phyloP scores from a whole-genome alignment of 2,329 filamentous ascomycete species.

The Aspergillus proliferans region DNA sequence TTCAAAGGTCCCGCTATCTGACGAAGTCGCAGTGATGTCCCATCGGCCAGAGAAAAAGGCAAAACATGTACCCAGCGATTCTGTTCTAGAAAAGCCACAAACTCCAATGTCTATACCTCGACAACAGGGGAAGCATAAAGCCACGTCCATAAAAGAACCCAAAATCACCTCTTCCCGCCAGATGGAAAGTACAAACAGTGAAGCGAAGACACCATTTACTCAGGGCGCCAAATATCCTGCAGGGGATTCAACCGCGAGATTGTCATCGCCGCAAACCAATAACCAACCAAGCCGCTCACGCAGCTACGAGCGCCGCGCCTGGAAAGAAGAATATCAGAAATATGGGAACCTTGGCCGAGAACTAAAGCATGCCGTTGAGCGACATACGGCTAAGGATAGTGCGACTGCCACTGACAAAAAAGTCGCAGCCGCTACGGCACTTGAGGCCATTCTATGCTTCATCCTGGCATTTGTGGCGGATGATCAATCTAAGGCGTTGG shows the following conservation, averaged over 20 bases:
- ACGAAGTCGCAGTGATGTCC: background rate
- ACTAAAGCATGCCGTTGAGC: constrained; percentile 41
- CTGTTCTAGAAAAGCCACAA: constrained; percentile 29
- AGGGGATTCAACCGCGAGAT: constrained; percentile 20
- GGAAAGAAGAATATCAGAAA: constrained; percentile 39
- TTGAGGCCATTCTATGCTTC: constrained; percentile 44
- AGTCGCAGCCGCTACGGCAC: constrained; percentile 32
- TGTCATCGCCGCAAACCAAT: constrained; percentile 23
- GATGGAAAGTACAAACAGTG: constrained; percentile 34
- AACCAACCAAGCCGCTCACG: constrained; percentile 16
- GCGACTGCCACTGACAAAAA: constrained; percentile 29
- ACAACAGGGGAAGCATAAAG: constrained; percentile 19
- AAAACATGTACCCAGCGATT: constrained; percentile 17
- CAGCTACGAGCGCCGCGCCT: constrained; percentile 34
- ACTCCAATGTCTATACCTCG: constrained; percentile 30
- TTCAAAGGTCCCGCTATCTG: constrained; percentile 8
- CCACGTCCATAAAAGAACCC: constrained; percentile 40
- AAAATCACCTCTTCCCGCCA: constrained; percentile 33
- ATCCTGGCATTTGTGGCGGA: constrained; percentile 42
- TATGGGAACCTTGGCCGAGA: constrained; percentile 39
- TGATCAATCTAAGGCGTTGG: constrained; percentile 32
- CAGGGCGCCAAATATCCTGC: constrained; percentile 24
- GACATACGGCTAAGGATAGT: constrained; percentile 26
- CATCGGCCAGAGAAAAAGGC: constrained; percentile 6
- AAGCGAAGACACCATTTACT: constrained; percentile 33